A percentile compares a stretch with the other conserved stretches of the same genome.
Conservation (phyloP, 345 rosid species). For the Citrus maxima region DNA sequence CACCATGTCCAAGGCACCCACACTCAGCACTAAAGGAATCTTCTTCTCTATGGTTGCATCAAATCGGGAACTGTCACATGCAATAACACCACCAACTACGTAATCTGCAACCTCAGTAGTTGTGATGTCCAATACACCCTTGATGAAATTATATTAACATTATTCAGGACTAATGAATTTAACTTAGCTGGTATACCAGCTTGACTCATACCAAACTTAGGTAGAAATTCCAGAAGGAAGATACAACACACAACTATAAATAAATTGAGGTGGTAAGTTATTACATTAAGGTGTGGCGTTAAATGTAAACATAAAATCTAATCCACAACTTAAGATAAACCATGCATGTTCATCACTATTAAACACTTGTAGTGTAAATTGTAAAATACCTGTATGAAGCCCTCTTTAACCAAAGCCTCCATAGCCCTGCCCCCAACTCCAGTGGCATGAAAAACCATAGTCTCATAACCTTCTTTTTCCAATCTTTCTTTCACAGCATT, state of each 20-base stretch:
- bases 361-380: background rate
- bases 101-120: slow-evolving; percentile 96
- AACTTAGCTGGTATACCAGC: background rate
- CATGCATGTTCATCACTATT: background rate
- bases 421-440: slow-evolving; percentile 94
- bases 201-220: background rate
- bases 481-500: slow-evolving; percentile 64
- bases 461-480: slow-evolving; percentile 69
- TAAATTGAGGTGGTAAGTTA: background rate
- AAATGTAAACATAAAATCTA: background rate
- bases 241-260: background rate
- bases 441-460: slow-evolving; percentile 89
- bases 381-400: slow-evolving; percentile 67
- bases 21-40: slow-evolving; percentile 82
- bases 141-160: background rate
- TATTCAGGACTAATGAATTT: background rate
- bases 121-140: slow-evolving; percentile 88
- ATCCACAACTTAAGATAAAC: background rate
- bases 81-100: slow-evolving; percentile 90
- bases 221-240: background rate
- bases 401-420: slow-evolving; percentile 81
- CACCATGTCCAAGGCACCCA: slow-evolving; percentile 95
- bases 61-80: slow-evolving; percentile 85
- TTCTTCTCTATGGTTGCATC: slow-evolving; percentile 69
- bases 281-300: background rate